Evolutionary conservation across 345 rosid species (phyloP).

Genomic region (Eucalyptus cloeziana): DNA sequence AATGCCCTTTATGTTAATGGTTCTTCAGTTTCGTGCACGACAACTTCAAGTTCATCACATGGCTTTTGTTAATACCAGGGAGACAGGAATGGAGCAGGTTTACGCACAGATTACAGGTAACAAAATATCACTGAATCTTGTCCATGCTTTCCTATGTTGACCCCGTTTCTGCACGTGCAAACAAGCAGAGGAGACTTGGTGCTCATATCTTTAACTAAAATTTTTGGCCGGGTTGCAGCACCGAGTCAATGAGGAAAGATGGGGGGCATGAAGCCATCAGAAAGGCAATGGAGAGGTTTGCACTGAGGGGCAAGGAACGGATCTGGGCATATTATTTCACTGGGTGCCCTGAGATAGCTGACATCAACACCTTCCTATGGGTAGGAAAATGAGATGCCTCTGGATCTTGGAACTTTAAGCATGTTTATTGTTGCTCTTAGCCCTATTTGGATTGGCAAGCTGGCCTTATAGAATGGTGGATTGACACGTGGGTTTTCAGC

Average conservation of each 20-base stretch:
- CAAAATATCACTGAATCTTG: neutral
- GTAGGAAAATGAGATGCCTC: constrained; percentile 2
- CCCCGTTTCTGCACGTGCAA: accelerated
- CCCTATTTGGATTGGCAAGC: neutral
- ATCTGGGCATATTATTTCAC: constrained; percentile 89
- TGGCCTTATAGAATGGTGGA: neutral
- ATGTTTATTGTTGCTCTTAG: neutral
- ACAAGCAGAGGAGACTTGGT: accelerated
- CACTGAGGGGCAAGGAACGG: constrained; percentile 57
- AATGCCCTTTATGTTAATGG: neutral
- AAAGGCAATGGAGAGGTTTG: constrained; percentile 70
- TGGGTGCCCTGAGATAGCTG: constrained; percentile 68
- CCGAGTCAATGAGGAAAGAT: constrained; percentile 59
- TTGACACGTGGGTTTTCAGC: neutral
- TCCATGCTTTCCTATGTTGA: neutral
- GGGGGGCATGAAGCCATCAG: constrained; percentile 68
- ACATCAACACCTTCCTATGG: constrained; percentile 67
- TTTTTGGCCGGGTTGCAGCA: constrained; percentile 19
- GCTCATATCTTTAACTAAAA: neutral
- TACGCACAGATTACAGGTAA: constrained; percentile 79
- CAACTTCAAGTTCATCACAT: no score
- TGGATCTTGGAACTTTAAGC: neutral
- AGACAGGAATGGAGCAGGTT: constrained; percentile 92
- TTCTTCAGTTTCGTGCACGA: neutral
- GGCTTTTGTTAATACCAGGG: constrained; percentile 3